Conservation (phyloP, 2,329 filamentous ascomycete species). For the Sporothrix pseudoabietina region DNA sequence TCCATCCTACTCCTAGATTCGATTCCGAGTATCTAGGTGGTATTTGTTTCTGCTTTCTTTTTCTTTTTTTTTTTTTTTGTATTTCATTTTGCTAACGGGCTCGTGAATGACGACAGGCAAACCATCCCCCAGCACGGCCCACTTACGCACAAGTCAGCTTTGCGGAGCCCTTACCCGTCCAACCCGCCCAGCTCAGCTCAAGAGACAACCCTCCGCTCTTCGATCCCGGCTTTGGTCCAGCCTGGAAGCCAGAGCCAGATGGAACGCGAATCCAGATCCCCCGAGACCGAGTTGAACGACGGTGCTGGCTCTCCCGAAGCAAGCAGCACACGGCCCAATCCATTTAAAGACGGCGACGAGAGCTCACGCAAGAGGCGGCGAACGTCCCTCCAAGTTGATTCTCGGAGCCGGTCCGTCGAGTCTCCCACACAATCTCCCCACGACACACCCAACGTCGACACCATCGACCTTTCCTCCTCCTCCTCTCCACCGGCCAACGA, state of each 20-base stretch:
- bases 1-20: neutral
- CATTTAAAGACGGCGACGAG: constrained; percentile 61
- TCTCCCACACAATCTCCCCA: constrained; percentile 40
- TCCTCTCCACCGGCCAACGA: neutral
- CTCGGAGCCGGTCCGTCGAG: constrained; percentile 57
- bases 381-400: constrained; percentile 57
- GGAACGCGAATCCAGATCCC: constrained; percentile 52
- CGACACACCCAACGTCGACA: neutral
- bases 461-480: neutral
- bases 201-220: neutral
- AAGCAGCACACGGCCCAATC: constrained; percentile 64
- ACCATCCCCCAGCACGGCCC: constrained; percentile 4
- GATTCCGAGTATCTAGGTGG: neutral
- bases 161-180: constrained; percentile 12
- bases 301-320: constrained; percentile 64
- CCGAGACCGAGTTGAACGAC: constrained; percentile 55
- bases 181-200: neutral
- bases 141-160: constrained; percentile 10
- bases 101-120: constrained; percentile 5
- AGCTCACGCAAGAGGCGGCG: constrained; percentile 62
- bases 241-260: constrained; percentile 54
- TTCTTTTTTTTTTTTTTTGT: neutral
- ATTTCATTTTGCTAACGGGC: neutral
- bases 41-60: neutral
- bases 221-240: neutral